phyloP scores from a whole-genome alignment of 2,329 filamentous ascomycete species.

The Fusarium sublunatum region DNA sequence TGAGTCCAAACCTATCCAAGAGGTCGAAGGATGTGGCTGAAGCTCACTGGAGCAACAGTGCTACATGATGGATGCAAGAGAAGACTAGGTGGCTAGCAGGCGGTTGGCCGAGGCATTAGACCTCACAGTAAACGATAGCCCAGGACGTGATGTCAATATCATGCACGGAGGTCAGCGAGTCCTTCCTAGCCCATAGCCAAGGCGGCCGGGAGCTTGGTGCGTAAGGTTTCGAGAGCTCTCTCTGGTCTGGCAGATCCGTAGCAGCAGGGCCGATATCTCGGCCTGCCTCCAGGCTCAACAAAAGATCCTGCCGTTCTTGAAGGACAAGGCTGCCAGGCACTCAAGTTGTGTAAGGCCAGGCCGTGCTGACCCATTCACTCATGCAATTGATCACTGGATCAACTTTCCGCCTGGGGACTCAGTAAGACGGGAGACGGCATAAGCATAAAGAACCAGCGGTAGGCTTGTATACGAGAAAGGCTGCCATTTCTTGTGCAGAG shows the following conservation, averaged over 20 bases:
- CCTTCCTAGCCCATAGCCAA: conserved; percentile 23
- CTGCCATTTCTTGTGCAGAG: conserved; percentile 30
- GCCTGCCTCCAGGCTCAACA: conserved; percentile 37
- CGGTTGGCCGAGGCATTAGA: conserved; percentile 22
- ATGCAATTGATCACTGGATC: conserved; percentile 33
- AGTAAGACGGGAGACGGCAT: conserved; percentile 38
- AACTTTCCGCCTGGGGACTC: conserved; percentile 17
- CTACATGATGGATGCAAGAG: conserved; percentile 33
- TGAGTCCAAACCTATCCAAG: conserved; percentile 36
- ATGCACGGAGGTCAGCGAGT: conserved; percentile 41
- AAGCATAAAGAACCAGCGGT: conserved; percentile 25
- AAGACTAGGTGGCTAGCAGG: conserved; percentile 20
- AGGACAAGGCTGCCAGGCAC: conserved; percentile 29
- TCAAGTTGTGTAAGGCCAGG: conserved; percentile 29
- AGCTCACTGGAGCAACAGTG: conserved; percentile 45
- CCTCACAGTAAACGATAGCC: conserved; percentile 4
- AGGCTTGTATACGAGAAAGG: conserved; percentile 32
- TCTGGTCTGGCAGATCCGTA: conserved; percentile 36
- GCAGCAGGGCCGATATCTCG: conserved; percentile 39
- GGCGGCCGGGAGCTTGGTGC: conserved; percentile 25
- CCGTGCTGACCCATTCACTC: conserved; percentile 15
- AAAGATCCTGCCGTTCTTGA: conserved; percentile 35
- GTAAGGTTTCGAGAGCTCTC: conserved; percentile 39
- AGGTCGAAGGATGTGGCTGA: conserved; percentile 43
- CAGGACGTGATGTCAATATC: conserved; percentile 42